Evolutionary conservation across 495 filamentous ascomycete species (phyloP).

Genomic region (Cercophora samala): DNA sequence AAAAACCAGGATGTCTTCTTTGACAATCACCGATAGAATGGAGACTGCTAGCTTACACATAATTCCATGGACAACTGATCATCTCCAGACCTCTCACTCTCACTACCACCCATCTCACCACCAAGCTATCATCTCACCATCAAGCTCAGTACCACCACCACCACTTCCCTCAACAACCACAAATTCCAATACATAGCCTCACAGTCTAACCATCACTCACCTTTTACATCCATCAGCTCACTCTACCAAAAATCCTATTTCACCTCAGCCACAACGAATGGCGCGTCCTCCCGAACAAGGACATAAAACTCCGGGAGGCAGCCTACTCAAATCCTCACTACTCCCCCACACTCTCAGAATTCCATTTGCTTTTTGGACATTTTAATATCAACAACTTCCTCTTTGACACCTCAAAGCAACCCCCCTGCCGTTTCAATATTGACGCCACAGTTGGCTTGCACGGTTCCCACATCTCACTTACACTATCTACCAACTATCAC

Average conservation of each 20-base stretch:
- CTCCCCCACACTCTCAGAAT: too few relatives aligned
- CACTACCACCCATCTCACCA: too few relatives aligned
- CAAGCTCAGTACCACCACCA: too few relatives aligned
- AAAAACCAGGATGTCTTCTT: neutral
- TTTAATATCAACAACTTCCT: neutral
- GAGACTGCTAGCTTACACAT: too few relatives aligned
- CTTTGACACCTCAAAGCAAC: neutral
- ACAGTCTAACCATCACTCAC: too few relatives aligned
- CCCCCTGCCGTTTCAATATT: neutral
- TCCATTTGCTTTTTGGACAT: too few relatives aligned
- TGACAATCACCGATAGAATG: neutral
- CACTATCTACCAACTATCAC: neutral
- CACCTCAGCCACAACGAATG: neutral
- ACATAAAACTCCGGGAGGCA: neutral
- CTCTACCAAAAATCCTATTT: neutral
- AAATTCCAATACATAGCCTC: neutral
- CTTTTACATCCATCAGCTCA: neutral
- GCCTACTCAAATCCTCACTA: too few relatives aligned
- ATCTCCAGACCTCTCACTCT: neutral
- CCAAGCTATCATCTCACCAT: neutral
- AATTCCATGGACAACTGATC: neutral
- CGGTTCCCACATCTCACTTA: neutral
- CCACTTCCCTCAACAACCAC: neutral
- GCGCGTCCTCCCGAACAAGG: neutral
- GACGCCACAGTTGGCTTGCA: neutral